These are phyloP conservation scores for Xylariomycetidae sp. DNA, from an alignment of 2,329 filamentous ascomycete genomes.

Conservation along the genomic window DNA sequence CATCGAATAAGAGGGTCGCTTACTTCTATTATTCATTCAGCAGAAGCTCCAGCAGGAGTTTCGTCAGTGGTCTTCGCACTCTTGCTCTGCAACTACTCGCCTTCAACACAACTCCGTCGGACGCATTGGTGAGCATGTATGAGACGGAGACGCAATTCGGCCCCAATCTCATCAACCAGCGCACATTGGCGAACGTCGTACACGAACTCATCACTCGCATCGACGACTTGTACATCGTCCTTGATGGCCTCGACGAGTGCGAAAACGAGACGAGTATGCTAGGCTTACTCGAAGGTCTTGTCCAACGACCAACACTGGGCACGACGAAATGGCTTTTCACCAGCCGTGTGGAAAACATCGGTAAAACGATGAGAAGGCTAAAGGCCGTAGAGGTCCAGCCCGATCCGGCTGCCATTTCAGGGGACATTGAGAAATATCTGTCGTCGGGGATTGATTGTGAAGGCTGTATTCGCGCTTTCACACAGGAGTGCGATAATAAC, in stretches of 20 bases:
- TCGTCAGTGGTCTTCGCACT: slow-evolving; percentile 6
- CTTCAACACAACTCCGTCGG: slow-evolving; percentile 3
- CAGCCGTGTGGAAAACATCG: slow-evolving; percentile 6
- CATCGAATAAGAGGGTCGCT: slow-evolving; percentile 5
- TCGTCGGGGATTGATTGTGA: slow-evolving; percentile 3
- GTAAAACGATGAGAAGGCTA: slow-evolving; percentile 4
- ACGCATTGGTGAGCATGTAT: slow-evolving; percentile 6
- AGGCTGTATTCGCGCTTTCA: slow-evolving; percentile 2
- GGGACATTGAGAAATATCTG: slow-evolving; percentile 7
- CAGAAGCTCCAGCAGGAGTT: slow-evolving; percentile 1
- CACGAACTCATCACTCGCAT: slow-evolving; percentile 8
- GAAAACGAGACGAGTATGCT: slow-evolving; percentile 5
- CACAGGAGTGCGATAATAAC: slow-evolving; percentile 7
- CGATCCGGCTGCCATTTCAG: neutral
- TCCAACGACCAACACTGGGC: slow-evolving; percentile 4
- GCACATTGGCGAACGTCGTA: slow-evolving; percentile 1
- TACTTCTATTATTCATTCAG: slow-evolving; percentile 10
- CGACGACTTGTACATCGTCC: slow-evolving; percentile 5
- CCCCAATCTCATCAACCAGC: slow-evolving; percentile 5
- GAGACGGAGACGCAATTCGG: slow-evolving; percentile 5
- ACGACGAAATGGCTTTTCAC: slow-evolving; percentile 7
- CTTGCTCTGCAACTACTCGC: slow-evolving; percentile 8
- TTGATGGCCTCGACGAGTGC: slow-evolving; percentile 10
- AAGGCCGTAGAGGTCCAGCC: slow-evolving; percentile 7
- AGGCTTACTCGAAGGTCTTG: slow-evolving; percentile 1